Percentiles rank a stretch among this genome's conserved stretches.
phyloP scores from a whole-genome alignment of 306 rosid genomes.

The Abrus pulchellus region DNA sequence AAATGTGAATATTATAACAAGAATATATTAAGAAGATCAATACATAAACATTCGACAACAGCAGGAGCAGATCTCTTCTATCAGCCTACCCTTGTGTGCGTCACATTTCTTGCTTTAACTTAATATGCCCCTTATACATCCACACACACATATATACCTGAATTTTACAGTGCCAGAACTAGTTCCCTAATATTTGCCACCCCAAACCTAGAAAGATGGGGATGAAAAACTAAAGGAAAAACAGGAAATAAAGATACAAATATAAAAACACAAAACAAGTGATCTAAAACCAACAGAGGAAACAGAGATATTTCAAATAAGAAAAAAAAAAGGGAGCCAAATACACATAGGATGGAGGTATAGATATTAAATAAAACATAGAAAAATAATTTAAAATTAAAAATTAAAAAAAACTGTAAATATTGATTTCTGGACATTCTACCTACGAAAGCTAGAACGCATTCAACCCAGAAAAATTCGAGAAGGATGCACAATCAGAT shows the following conservation, averaged over 20 bases:
- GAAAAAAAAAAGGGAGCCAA: neutral
- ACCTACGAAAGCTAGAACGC: conserved; percentile 21
- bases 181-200: conserved; percentile 17
- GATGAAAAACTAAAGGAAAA: neutral
- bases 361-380: conserved; percentile 12
- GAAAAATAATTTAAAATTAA: neutral
- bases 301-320: neutral
- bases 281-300: conserved; percentile 8
- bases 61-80: conserved; percentile 31
- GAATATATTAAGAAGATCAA: conserved; percentile 6
- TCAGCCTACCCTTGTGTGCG: conserved; percentile 1
- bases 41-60: conserved; percentile 6
- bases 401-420: neutral
- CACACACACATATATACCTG: neutral
- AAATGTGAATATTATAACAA: conserved; percentile 25
- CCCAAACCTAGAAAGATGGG: conserved; percentile 11
- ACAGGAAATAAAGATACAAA: neutral
- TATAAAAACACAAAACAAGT: conserved; percentile 15
- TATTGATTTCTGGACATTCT: conserved; percentile 8
- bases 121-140: neutral
- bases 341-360: neutral
- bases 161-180: conserved; percentile 28
- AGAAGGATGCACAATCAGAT: conserved; percentile 17
- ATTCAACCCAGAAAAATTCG: neutral
- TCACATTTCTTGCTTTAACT: neutral